Base-by-base conservation (phyloP, 2,329 filamentous ascomycete genomes). In the Calonectria montana region DNA sequence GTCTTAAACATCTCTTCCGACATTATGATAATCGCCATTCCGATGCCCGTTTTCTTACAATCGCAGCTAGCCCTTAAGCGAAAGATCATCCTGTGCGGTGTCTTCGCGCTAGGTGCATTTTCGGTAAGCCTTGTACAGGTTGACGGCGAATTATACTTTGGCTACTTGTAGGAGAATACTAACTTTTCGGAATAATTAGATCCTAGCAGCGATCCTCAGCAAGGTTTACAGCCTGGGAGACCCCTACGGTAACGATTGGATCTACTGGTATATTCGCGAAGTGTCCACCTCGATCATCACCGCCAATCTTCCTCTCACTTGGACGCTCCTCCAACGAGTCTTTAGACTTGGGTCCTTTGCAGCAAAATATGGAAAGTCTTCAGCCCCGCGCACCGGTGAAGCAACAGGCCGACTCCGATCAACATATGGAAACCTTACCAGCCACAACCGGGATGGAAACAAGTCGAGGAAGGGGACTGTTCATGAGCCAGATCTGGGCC, bases 1-100 rank as follows among this genome's bases (percentile, higher is more conserved):
- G 83, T 86, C 2, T 86, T 91, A 77, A 92, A 92, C 75, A 87
- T 91, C 61, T 86, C 87, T 3, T 89, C 88, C 4, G 90, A 92
- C 73, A 57, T 91, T 2, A 84, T 89, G 81, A 91, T 92, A 77
- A 86, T 92, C 15, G 77, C 84, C 5, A 86, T 92, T 29, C 89
- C 89, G 0, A 83, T 91, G 71, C 89, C 89, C 1, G 74, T 87
- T 8, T 82, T 91, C 35, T 67, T 87, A 3, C 83, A 84, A 27
- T 85, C 90, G 0, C 84, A 86, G 31, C 82, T 91, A 1, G 82
- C 85, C 1, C 65, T 83, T 0, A 87, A 85, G 73, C 84, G 89
- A 74, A 91, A 91, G 80, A 55, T 87, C 0, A 83, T 90, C 0
- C 83, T 92, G 0, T 85, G 84, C 45, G 79, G 77, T 3, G 81